Percentiles rank a stretch among this genome's conserved stretches.
These are phyloP conservation scores for Austroboletus niveus DNA, from an alignment of 1,284 basidiomycete species.

Conservation along the genomic window DNA sequence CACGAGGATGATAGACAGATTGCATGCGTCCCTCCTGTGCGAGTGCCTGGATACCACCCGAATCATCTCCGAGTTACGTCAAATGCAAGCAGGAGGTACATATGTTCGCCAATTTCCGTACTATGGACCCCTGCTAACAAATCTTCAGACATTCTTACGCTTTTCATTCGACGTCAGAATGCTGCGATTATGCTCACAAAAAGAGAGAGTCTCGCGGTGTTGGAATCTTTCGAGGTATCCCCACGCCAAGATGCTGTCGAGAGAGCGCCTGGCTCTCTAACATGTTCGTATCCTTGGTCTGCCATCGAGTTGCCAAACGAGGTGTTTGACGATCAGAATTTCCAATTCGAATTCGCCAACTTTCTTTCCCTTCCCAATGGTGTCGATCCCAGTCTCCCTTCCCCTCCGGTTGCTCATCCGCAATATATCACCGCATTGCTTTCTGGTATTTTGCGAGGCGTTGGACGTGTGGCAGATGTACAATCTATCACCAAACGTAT, in stretches of 20 bases:
- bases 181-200: slow-evolving; percentile 18
- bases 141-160: slow-evolving; percentile 18
- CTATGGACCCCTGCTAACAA: neutral
- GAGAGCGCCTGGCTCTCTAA: slow-evolving; percentile 18
- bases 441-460: slow-evolving; percentile 1
- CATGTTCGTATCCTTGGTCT: slow-evolving; percentile 31
- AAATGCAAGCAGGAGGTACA: slow-evolving; percentile 17
- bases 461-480: slow-evolving; percentile 17
- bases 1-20: slow-evolving; percentile 11
- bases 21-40: slow-evolving; percentile 1
- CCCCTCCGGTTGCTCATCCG: slow-evolving; percentile 14
- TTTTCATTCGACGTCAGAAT: slow-evolving; percentile 32
- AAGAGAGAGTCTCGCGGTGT: slow-evolving; percentile 9
- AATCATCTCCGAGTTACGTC: slow-evolving; percentile 6
- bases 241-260: slow-evolving; percentile 18
- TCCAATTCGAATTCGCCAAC: slow-evolving; percentile 24
- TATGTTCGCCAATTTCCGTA: neutral
- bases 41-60: neutral
- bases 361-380: slow-evolving; percentile 20
- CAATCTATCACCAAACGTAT: slow-evolving; percentile 23
- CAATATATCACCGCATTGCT: slow-evolving; percentile 33
- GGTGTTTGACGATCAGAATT: slow-evolving; percentile 16
- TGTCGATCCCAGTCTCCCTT: slow-evolving; percentile 5
- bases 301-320: slow-evolving; percentile 17
- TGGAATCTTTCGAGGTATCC: slow-evolving; percentile 35